Base-by-base conservation (phyloP, 805 yeast species). In the Jamesozyma piceae region DNA sequence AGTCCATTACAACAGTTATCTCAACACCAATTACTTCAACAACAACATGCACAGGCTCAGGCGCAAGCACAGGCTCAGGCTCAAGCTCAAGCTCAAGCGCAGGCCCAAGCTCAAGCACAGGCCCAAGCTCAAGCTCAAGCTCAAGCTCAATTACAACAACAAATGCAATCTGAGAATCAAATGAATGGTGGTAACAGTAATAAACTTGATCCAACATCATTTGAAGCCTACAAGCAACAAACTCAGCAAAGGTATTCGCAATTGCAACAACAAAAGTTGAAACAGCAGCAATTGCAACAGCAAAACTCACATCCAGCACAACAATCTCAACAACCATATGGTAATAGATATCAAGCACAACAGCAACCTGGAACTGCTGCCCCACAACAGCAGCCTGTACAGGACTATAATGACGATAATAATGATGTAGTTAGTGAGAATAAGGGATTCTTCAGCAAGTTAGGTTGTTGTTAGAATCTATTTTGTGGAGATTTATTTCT, bases 131-230 rank as follows among this genome's bases (percentile, higher is more conserved):
- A 37, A n/a, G 32, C 39, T 11, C 33, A 26, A 5, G 14, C 22
- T 15, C 29, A 21, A 21, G 28, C 35, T 18, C 41, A 34, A 20
- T 6, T 15, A 11, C 35, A 37, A 15, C 33, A 20, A 6, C 24
- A 27, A 14, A 13, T 9, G 18, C 31, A 22, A 17, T 38, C 43
- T 38, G 50, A 49, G 21, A 47, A 39, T 29, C 43, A 45, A n/a
- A 28, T 27, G 18, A 10, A 27, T 29, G 29, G 19, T 29, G 24
- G 33, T 19, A 38, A 33, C 33, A 15, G 44, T 4, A 43, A 47
- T 4, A 62, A 67, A 33, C 55, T 68, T 43, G 72, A 69, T 49
- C 72, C 72, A 38, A 67, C 71, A 5, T 63, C 67, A 9, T 63
- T 57, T 42, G 65, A 62, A 45, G 66, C 67, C 27, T 63, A 60